Base-by-base conservation (phyloP, 2,329 filamentous ascomycete genomes). In the Didymella pinodella region DNA sequence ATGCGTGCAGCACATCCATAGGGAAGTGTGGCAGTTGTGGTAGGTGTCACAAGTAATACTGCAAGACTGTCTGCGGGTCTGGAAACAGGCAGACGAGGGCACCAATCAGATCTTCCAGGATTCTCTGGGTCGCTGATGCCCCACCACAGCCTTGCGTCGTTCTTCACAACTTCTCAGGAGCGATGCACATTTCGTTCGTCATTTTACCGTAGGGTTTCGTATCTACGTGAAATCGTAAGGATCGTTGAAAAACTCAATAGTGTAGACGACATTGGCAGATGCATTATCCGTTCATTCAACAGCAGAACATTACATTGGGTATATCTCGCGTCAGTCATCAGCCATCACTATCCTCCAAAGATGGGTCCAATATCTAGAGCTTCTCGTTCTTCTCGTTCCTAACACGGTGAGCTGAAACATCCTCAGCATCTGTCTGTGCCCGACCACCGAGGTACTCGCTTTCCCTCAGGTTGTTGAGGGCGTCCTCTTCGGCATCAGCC, bases 401-500 rank as follows among this genome's bases (percentile, higher is more conserved):
- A 16, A 66, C 34, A 25, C 60, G 65, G 8, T 61, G 55, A 5
- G 49, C 56, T 16, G 65, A 62, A 5, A 67, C 61, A 4, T 40
- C 34, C 56, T 72, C 69, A 3, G 49, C 61, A 56, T 70, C 69
- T 7, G 48, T 50, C 11, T 57, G 31, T 20, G 61, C 60, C 20
- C 59, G 48, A n/a, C 61, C 59, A 16, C 69, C 69, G 26, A 71
- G 18, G 18, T 66, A 71, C 16, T 49, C 60, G 31, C 66, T 69
- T 56, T 69, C 60, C 54, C 71, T 66, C 8, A 71, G 48, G 40
- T 69, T 71, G 62, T 76, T 76, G 31, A 76, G 65, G 4, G 63
- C 61, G 45, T 77, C 74, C 49, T 77, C 74, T 43, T 75, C 64
- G 1, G 48, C 48, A 32, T 77, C 74, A 7, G 74, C 68, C 48